Conservation (phyloP, 2,329 filamentous ascomycete genomes). For the Pseudogymnoascus sp. region DNA sequence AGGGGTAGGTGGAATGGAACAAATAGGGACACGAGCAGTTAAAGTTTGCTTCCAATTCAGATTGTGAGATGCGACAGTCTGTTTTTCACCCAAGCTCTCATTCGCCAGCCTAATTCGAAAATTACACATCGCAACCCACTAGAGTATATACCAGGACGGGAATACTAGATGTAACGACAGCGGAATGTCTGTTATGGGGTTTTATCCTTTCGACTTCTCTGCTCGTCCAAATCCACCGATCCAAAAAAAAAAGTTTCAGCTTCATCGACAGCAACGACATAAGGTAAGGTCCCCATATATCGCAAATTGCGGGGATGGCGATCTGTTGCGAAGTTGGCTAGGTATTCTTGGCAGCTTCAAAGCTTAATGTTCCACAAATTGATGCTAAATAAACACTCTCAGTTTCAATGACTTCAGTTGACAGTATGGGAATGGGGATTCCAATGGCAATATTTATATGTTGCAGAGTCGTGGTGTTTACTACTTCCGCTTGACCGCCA, state of each 20-base stretch:
- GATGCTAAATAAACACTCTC: neutral
- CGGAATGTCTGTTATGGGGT: neutral
- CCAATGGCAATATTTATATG: neutral
- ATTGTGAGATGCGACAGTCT: neutral
- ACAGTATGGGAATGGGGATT: neutral
- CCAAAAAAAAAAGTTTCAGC: neutral
- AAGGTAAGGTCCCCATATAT: neutral
- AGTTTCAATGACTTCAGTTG: neutral
- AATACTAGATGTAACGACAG: neutral
- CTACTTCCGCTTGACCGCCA: neutral
- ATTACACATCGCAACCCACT: neutral
- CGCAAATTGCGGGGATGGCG: neutral
- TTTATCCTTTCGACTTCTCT: neutral
- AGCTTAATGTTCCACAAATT: slow-evolving; percentile 3
- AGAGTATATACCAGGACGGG: neutral
- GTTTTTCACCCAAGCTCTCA: neutral
- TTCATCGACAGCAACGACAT: neutral
- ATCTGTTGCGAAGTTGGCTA: slow-evolving; percentile 7
- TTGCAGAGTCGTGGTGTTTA: neutral
- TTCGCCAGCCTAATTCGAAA: neutral
- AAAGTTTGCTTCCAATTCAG: neutral
- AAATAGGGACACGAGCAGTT: neutral
- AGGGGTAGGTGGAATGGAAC: too few relatives aligned
- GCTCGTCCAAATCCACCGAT: neutral
- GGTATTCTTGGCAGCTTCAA: slow-evolving; percentile 8